Base-by-base conservation (phyloP, 768 basidiomycete species). In the Serendipita sp. region DNA sequence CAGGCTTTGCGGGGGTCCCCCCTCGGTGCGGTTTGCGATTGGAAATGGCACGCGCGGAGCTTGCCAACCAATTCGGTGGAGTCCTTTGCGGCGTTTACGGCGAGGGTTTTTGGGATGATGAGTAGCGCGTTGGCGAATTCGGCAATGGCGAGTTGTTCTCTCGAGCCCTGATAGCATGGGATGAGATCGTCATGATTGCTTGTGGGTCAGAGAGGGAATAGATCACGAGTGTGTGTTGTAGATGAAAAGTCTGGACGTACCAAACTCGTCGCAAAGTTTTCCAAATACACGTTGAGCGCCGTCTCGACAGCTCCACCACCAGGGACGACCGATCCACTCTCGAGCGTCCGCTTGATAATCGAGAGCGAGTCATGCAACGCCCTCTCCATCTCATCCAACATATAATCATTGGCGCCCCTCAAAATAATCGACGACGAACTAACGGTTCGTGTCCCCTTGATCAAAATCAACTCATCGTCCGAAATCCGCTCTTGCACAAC, bases 341-440 rank as follows among this genome's bases (percentile, higher is more conserved):
- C 96, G 51, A 98, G 75, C 3, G 96, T 98, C 63, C 95, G 82
- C 77, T 99, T 99, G 76, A 97, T 91, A 68, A 96, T 81, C 30
- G 90, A 95, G 65, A 98, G 74, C 1, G 90, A 88, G 72, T 99
- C 96, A 71, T 99, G 95, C 68, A 98, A 73, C 0, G 91, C 87
- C 53, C 96, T 79, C 75, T 99, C 96, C 96, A 98, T 99, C 79
- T 99, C 96, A 72, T 99, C 96, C 68, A 98, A 76, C 89, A 97
- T 93, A 73, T 95, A 97, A 73, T 99, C 96, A 73, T 98, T 99
- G 30, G 96, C 96, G 48, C 96, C 96, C 62, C 96, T 82, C 64
- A 99, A 78, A 63, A 99, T 82, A 69, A 99, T 88, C 20, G 93
- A 96, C 14, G 88, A 79, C 24, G 92, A 94, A 76, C 76, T 93